Evolutionary conservation across 2,329 filamentous ascomycete genomes (phyloP).

Genomic region (Leptosphaerulina australis): DNA sequence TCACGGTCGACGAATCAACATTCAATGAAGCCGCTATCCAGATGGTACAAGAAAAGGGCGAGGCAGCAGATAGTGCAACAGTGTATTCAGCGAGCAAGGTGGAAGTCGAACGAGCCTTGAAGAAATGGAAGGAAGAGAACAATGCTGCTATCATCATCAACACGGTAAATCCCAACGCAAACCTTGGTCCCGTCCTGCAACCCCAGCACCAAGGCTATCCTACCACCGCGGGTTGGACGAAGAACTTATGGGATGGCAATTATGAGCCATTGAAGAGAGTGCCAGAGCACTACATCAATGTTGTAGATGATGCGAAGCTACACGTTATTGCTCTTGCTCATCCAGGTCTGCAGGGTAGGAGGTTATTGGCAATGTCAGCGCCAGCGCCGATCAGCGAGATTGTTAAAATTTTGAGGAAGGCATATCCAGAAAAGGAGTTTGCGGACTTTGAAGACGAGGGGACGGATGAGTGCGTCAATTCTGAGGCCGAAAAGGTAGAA

Average conservation of each 20-base stretch:
- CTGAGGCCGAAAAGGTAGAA: constrained; percentile 28
- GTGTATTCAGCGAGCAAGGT: constrained; percentile 57
- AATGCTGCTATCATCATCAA: constrained; percentile 55
- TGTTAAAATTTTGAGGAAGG: constrained; percentile 46
- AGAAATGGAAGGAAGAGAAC: constrained; percentile 54
- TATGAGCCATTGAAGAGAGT: constrained; percentile 29
- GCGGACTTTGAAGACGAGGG: constrained; percentile 24
- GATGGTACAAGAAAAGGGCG: constrained; percentile 31
- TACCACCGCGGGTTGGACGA: constrained; percentile 36
- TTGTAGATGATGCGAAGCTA: constrained; percentile 51
- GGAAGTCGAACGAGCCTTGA: constrained; percentile 54
- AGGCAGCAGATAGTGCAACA: not conserved
- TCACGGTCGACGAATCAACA: constrained; percentile 42
- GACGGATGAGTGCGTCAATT: constrained; percentile 25
- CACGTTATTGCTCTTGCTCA: constrained; percentile 61
- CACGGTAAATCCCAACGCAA: constrained; percentile 43
- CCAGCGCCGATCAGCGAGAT: constrained; percentile 57
- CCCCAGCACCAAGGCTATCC: constrained; percentile 44
- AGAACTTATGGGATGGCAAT: constrained; percentile 30
- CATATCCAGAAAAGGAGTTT: constrained; percentile 51
- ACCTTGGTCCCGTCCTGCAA: constrained; percentile 46
- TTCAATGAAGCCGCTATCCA: constrained; percentile 49
- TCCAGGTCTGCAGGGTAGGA: constrained; percentile 54
- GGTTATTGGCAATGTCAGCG: constrained; percentile 61
- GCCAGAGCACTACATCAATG: constrained; percentile 31